These are phyloP conservation scores for Zasmidium angulare DNA, from an alignment of 2,329 filamentous ascomycete species.

Conservation along the genomic window DNA sequence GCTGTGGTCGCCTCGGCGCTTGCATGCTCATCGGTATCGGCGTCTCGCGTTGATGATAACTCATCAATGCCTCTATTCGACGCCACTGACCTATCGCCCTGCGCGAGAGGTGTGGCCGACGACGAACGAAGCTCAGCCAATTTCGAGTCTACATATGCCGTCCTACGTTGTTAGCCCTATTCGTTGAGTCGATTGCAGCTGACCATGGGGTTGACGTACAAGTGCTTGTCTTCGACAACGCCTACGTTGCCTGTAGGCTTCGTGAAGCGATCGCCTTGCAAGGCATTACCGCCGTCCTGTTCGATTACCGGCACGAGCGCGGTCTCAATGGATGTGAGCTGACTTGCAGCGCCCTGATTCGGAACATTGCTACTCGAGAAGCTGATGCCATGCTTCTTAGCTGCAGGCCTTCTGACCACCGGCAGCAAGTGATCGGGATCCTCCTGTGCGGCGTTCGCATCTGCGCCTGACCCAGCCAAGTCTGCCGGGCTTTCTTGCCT, in stretches of 20 bases:
- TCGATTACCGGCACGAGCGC: constrained; percentile 15
- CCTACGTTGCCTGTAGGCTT: constrained; percentile 68
- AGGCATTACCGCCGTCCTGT: constrained; percentile 22
- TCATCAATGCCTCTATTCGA: neutral
- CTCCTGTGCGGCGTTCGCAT: neutral
- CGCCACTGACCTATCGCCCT: neutral
- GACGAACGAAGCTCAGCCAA: constrained; percentile 57
- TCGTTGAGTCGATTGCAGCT: constrained; percentile 7
- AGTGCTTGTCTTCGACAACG: constrained; percentile 68
- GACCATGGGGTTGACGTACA: constrained; percentile 60
- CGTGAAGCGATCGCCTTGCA: constrained; percentile 61
- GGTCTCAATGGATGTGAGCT: constrained; percentile 1
- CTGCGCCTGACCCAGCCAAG: neutral
- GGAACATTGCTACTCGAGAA: constrained; percentile 22
- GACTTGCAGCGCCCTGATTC: neutral
- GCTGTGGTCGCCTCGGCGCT: neutral
- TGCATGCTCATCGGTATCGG: neutral
- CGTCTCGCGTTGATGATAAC: neutral
- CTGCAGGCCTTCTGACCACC: constrained; percentile 15
- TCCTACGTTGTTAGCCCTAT: constrained; percentile 70
- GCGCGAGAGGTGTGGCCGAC: constrained; percentile 8
- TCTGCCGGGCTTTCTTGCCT: neutral
- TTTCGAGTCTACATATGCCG: constrained; percentile 80
- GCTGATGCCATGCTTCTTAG: constrained; percentile 31
- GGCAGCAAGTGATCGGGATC: neutral